Conservation (phyloP, 192 early-diverging fungal species). For the Gonapodya prolifera region DNA sequence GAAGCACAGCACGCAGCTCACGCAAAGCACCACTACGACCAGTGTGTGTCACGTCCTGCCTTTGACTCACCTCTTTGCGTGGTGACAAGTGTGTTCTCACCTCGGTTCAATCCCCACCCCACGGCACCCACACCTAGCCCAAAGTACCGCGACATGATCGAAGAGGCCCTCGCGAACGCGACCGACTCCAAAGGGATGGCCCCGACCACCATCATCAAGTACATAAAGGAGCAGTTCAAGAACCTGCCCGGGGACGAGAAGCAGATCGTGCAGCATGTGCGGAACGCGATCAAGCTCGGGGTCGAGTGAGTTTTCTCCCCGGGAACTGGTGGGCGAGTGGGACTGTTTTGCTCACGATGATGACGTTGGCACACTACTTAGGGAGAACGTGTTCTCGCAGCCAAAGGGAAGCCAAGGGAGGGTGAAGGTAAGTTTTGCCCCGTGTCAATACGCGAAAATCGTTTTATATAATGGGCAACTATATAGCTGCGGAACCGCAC, state of each 20-base stretch:
- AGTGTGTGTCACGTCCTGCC: background rate
- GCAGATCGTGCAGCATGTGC: background rate
- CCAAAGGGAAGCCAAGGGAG: background rate
- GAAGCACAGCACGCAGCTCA: no score
- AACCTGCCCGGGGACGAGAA: background rate
- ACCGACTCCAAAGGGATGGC: background rate
- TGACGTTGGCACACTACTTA: no score
- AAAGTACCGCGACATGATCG: background rate
- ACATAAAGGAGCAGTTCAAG: background rate
- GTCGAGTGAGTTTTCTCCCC: background rate
- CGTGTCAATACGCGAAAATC: background rate
- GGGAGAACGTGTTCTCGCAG: background rate
- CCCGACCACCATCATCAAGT: background rate
- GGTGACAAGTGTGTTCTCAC: background rate
- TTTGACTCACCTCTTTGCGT: background rate
- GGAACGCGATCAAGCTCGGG: background rate
- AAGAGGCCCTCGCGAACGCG: background rate
- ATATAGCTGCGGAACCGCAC: background rate
- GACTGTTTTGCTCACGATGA: background rate
- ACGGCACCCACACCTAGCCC: background rate
- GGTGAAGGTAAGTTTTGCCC: background rate
- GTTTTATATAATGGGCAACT: background rate
- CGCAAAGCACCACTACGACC: background rate
- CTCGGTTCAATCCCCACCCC: background rate
- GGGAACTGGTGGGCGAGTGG: background rate